phyloP scores from a whole-genome alignment of 1,139 yeast species.

The Suhomyces panamericanus region DNA sequence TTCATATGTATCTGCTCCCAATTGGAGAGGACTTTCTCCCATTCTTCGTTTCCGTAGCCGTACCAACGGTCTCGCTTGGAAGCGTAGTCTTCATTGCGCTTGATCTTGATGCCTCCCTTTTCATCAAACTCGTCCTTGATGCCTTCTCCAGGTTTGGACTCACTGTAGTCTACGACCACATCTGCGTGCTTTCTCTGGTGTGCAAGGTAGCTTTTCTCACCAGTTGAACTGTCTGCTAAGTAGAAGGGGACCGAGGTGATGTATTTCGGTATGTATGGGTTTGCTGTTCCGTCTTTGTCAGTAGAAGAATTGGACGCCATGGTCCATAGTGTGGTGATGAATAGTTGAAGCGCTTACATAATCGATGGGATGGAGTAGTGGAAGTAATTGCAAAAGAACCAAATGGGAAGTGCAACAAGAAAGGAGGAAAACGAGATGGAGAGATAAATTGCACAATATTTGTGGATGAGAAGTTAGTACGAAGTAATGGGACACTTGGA shows the following conservation, averaged over 20 bases:
- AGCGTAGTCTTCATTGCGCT: constrained; percentile 54
- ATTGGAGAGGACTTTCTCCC: constrained; percentile 48
- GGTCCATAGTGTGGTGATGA: neutral
- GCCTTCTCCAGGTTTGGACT: constrained; percentile 35
- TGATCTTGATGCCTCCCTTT: constrained; percentile 23
- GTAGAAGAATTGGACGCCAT: constrained; percentile 5
- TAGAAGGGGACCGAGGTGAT: constrained; percentile 20
- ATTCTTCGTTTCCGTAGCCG: constrained; percentile 65
- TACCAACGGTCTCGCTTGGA: constrained; percentile 77
- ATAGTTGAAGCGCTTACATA: no score
- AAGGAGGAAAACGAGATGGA: no score
- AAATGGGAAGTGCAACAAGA: no score
- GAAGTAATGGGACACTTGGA: no score
- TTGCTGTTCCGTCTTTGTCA: constrained; percentile 12
- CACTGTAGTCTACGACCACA: constrained; percentile 30
- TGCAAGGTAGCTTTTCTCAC: constrained; percentile 41
- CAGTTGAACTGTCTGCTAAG: neutral
- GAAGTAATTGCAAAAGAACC: no score
- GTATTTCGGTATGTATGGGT: constrained; percentile 20
- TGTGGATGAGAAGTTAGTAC: no score
- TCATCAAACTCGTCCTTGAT: constrained; percentile 31
- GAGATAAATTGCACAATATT: no score
- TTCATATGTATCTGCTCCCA: constrained; percentile 42
- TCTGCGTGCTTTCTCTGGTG: constrained; percentile 50
- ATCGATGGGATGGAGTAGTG: no score